Evolutionary conservation across 2,329 filamentous ascomycete species (phyloP), one percentile per base, ranked within the genome.

Genomic region (Trichoderma simmonsii): DNA sequence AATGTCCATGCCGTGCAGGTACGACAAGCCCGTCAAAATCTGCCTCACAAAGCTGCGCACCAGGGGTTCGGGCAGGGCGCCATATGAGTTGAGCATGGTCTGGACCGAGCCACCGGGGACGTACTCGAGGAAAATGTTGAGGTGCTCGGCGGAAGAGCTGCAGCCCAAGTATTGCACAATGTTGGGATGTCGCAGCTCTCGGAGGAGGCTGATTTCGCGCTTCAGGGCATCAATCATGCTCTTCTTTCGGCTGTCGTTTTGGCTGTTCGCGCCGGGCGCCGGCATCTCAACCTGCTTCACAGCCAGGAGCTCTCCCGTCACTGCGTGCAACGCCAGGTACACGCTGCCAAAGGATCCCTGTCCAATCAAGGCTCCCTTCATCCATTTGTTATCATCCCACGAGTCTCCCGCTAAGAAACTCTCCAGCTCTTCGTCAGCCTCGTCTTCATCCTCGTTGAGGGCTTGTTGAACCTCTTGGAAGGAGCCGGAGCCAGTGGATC

Each of bases 101-200:
- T 97, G 96, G 30, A 99, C 97, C 14, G 95, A 98, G 60, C 96
- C 96, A 82, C 96, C 96, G 18, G 96, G 93, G 36, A 99, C 96
- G 81, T 99, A 99, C 83, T 99, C 96, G 79, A 99, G 90, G 90
- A 99, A 99, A 92, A 99, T 99, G 85, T 99, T 99, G 78, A 99
- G 90, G 80, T 95, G 92, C 70, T 95, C 92, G 21, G 93, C 90
- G 74, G 97, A 96, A 9, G 94, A 95, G 78, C 95, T 95, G 76
- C 95, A 98, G 73, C 96, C 96, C 8, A 99, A 90, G 80, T 99
- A 99, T 80, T 98, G 96, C 81, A 99, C 96, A 79, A 99, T 98
- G 81, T 99, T 98, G 71, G 93, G 90, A 79, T 99, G 96, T 78
- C 97, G 94, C 64, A 99, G 90, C 76, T 98, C 96, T 75, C 96